Conservation (phyloP, 208 protist species). For the Acanthamoeba lenticulata region DNA sequence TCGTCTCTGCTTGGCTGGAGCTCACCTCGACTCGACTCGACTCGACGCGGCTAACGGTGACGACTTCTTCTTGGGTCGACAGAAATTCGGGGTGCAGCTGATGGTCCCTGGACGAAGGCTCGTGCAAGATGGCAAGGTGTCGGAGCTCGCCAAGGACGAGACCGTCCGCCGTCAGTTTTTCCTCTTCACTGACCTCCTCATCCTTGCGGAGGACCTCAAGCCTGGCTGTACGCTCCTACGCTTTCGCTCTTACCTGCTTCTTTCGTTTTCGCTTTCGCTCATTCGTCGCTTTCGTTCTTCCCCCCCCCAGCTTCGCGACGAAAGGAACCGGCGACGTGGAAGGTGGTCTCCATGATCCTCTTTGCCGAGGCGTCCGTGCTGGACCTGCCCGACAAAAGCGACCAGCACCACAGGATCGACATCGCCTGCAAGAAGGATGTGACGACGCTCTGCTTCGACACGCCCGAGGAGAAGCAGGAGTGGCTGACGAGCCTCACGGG, state of each 20-base stretch:
- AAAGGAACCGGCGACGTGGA: neutral
- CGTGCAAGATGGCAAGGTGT: slow-evolving; percentile 24
- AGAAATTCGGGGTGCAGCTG: slow-evolving; percentile 69
- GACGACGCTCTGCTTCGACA: neutral
- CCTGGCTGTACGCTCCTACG: neutral
- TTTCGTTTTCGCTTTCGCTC: neutral
- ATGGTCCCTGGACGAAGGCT: slow-evolving; percentile 58
- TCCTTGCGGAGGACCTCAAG: slow-evolving; percentile 38
- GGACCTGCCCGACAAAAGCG: neutral
- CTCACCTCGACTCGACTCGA: too few species aligned
- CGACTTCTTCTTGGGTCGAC: neutral
- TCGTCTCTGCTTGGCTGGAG: too few species aligned
- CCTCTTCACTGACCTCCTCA: slow-evolving; percentile 58
- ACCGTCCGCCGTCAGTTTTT: slow-evolving; percentile 1
- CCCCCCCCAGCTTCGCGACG: neutral
- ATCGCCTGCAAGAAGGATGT: slow-evolving; percentile 23
- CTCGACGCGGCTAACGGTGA: too few species aligned
- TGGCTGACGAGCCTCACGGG: neutral
- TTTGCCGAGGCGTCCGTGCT: neutral
- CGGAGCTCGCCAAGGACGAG: neutral
- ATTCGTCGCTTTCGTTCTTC: neutral
- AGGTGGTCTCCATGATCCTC: neutral
- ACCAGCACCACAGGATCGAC: neutral
- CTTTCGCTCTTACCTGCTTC: neutral
- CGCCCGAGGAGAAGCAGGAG: neutral